A percentile compares a stretch with the other conserved stretches of the same genome.
phyloP scores from a whole-genome alignment of 163 green algal genomes.

The Trebouxia gelatinosa region DNA sequence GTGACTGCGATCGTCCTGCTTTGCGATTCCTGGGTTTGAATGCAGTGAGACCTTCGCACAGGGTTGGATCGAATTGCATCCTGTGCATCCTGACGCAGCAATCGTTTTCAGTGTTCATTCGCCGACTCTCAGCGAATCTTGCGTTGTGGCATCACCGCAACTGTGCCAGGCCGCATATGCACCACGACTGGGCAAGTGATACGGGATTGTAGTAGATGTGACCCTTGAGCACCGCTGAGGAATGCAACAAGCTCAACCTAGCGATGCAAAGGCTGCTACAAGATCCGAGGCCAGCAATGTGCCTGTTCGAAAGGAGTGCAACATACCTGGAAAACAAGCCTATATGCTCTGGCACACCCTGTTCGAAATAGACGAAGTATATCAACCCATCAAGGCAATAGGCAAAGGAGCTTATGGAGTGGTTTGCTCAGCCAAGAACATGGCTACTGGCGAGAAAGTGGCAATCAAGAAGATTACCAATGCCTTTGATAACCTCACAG shows the following conservation, averaged over 20 bases:
- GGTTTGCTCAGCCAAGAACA: slow-evolving; percentile 88
- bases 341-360: slow-evolving; percentile 57
- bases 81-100: no score
- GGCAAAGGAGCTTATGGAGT: slow-evolving; percentile 96
- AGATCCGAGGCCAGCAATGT: slow-evolving; percentile 31
- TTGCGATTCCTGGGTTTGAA: no score
- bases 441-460: slow-evolving; percentile 75
- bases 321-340: slow-evolving; percentile 47
- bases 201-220: no score
- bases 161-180: no score
- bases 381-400: slow-evolving; percentile 81
- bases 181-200: no score
- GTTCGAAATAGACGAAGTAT: slow-evolving; percentile 58
- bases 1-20: no score
- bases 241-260: slow-evolving; percentile 15
- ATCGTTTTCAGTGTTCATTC: no score
- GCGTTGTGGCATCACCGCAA: no score
- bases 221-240: background rate
- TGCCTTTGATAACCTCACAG: slow-evolving; percentile 94
- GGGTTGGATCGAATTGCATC: no score
- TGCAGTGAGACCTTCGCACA: no score
- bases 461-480: slow-evolving; percentile 98
- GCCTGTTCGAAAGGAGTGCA: slow-evolving; percentile 53
- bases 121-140: no score
- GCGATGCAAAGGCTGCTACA: background rate